These are phyloP conservation scores for Saccharomyces eubayanus DNA, from an alignment of 805 yeast genomes.

Conservation along the genomic window DNA sequence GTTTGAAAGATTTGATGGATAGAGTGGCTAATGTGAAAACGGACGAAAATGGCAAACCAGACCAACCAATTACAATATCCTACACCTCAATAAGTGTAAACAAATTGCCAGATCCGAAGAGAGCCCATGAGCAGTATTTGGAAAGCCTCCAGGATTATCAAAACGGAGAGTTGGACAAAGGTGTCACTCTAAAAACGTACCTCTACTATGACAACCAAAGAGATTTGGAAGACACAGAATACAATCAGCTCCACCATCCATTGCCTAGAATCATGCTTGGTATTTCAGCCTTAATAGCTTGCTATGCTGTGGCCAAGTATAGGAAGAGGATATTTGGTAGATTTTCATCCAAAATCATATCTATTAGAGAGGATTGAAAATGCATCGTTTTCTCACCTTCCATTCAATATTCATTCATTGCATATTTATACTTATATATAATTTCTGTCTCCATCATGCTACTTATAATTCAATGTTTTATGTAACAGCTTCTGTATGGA, in stretches of 20 bases:
- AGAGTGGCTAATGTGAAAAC: constrained; percentile 52
- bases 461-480: constrained; percentile 4
- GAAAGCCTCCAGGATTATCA: constrained; percentile 18
- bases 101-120: constrained; percentile 13
- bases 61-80: constrained; percentile 35
- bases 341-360: constrained; percentile 16
- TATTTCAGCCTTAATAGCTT: constrained; percentile 5
- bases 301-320: constrained; percentile 12
- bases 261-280: constrained; percentile 13
- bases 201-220: constrained; percentile 7
- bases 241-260: constrained; percentile 18
- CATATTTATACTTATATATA: background rate
- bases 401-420: background rate
- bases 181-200: constrained; percentile 12
- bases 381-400: background rate
- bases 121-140: constrained; percentile 18
- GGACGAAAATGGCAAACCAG: constrained; percentile 10
- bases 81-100: constrained; percentile 28
- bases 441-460: background rate
- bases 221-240: constrained; percentile 13
- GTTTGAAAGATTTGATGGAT: constrained; percentile 50
- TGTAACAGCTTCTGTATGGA: constrained; percentile 26
- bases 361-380: constrained; percentile 20
- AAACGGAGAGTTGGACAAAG: constrained; percentile 23
- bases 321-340: constrained; percentile 10